Conservation (phyloP, 1,139 yeast species). For the Saccharomyces hybrid region DNA sequence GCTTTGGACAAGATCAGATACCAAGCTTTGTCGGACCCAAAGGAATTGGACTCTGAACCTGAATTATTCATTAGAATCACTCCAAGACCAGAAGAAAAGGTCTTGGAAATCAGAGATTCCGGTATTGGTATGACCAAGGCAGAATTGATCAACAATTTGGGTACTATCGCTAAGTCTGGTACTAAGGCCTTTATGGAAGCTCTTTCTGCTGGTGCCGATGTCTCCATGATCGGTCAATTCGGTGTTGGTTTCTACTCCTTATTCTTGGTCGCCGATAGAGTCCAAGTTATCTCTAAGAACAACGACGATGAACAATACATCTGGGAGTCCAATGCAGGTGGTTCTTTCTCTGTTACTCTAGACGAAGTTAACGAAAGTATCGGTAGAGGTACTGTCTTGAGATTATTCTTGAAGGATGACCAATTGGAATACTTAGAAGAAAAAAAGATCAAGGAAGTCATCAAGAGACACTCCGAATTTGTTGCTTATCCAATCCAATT, state of each 20-base stretch:
- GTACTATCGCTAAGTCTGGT: constrained; percentile 99
- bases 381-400: constrained; percentile 91
- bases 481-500: constrained; percentile 98
- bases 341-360: constrained; percentile 92
- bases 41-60: constrained; percentile 89
- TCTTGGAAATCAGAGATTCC: constrained; percentile 95
- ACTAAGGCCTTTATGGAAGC: constrained; percentile 99
- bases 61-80: constrained; percentile 95
- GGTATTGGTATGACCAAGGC: constrained; percentile 99
- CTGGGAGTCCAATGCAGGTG: constrained; percentile 99
- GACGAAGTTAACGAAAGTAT: constrained; percentile 81
- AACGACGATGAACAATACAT: constrained; percentile 98
- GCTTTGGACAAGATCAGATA: constrained; percentile 95
- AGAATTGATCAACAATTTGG: constrained; percentile 96
- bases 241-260: constrained; percentile 99
- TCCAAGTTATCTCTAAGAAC: constrained; percentile 96
- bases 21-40: constrained; percentile 88
- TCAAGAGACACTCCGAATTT: constrained; percentile 98
- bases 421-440: constrained; percentile 98
- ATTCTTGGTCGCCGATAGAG: constrained; percentile 98
- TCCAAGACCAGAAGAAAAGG: constrained; percentile 89
- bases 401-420: constrained; percentile 97
- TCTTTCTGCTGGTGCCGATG: constrained; percentile 98
- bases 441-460: constrained; percentile 98
- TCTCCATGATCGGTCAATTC: constrained; percentile 99